Base-by-base conservation (phyloP, 108 stramenopile genomes). In the Fistulifera pelliculosa region DNA sequence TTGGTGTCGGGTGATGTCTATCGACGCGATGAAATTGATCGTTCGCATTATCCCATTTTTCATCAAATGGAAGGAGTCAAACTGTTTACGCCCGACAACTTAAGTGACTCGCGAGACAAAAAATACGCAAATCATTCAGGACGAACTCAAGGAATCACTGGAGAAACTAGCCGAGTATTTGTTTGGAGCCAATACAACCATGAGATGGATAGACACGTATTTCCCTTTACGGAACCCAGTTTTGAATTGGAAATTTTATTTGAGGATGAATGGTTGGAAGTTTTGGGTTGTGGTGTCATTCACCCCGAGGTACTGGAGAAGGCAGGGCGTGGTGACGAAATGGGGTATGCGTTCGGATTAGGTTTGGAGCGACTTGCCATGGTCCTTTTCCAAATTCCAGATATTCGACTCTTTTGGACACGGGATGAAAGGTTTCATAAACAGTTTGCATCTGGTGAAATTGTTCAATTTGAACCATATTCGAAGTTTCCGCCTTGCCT, bases 31-130 rank as follows among this genome's bases (percentile, higher is more conserved):
- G 95, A 96, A 59, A 92, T 99, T 57, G 98, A 99, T 62, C 47
- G 73, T 12, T 84, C 84, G n/a, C 98, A 99, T 72, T 99, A 96
- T 76, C 96, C 96, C 0, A 84, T 94, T 18, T 99, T 99, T 64
- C 98, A 99, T 73, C 98, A 99, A 86, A 94, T 96, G 93, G 98
- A 98, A 65, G 98, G 95, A 26, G 93, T 98, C 15, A 87, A 91
- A 23, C 56, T 98, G 27, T 87, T 84, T 60, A 50, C 41, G 8
- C 47, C 56, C 0, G 58, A 75, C 25, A 68, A 50, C 8, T 17
- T 69, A 18, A 47, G 38, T 17, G n/a, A n/a, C n/a, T n/a, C n/a
- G n/a, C n/a, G n/a, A n/a, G n/a, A n/a, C n/a, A n/a, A n/a, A n/a
- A n/a, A n/a, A n/a, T n/a, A n/a, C n/a, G n/a, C n/a, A n/a, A n/a